Conservation (phyloP, 352 stramenopile genomes). For the Pythium angustatum region DNA sequence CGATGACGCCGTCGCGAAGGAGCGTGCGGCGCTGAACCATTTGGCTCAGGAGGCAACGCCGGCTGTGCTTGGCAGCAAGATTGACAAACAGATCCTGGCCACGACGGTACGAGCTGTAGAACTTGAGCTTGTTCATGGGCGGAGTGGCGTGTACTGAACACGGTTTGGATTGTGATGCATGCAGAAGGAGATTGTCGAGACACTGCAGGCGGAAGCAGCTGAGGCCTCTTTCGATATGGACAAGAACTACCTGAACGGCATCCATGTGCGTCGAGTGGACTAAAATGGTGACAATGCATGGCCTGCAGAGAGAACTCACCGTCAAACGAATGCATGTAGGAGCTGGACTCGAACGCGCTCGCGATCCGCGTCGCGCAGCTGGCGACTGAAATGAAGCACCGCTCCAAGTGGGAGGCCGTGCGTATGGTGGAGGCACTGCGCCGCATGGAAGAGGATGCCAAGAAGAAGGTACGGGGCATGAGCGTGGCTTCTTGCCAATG, state of each 20-base stretch:
- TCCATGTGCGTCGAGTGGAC: slow-evolving; percentile 38
- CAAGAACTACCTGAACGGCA: slow-evolving; percentile 72
- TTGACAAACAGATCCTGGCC: slow-evolving; percentile 67
- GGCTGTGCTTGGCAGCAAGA: slow-evolving; percentile 40
- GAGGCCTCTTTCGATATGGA: slow-evolving; percentile 62
- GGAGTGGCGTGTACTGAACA: too few relatives aligned
- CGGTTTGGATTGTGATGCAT: too few relatives aligned
- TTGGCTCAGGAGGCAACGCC: slow-evolving; percentile 51
- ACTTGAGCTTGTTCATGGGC: too few relatives aligned
- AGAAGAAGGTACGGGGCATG: slow-evolving; percentile 63
- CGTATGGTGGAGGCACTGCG: slow-evolving; percentile 70
- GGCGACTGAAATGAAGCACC: slow-evolving; percentile 87
- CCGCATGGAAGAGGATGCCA: slow-evolving; percentile 76
- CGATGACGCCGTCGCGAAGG: slow-evolving; percentile 59
- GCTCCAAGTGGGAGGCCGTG: slow-evolving; percentile 82
- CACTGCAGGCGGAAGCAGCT: slow-evolving; percentile 58
- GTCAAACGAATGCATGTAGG: slow-evolving; percentile 29
- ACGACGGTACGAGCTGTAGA: slow-evolving; percentile 71
- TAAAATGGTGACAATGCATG: too few relatives aligned
- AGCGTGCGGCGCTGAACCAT: slow-evolving; percentile 61
- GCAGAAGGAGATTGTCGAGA: slow-evolving; percentile 65
- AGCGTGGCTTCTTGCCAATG: too few relatives aligned
- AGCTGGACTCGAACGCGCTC: slow-evolving; percentile 68
- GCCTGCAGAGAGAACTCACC: background rate
- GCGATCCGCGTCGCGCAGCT: slow-evolving; percentile 77